Percentiles rank a stretch among this genome's conserved stretches.
Conservation (phyloP, 495 filamentous ascomycete species). For the Jackrogersella minutella region DNA sequence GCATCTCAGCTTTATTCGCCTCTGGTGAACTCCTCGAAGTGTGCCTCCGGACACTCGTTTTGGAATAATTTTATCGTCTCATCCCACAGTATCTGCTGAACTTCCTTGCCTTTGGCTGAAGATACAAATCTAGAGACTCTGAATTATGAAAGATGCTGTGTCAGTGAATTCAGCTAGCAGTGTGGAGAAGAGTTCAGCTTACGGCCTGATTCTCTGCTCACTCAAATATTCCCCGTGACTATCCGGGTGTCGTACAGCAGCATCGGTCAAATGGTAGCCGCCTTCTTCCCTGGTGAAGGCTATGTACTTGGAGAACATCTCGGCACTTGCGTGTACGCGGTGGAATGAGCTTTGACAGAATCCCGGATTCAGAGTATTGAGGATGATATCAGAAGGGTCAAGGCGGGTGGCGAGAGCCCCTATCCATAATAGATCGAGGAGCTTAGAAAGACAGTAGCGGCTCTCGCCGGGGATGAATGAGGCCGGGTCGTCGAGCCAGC, state of each 20-base stretch:
- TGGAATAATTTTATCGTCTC: conserved; percentile 50
- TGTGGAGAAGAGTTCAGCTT: not conserved
- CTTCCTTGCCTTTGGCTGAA: conserved; percentile 47
- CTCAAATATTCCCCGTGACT: conserved; percentile 39
- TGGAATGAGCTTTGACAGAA: conserved; percentile 54
- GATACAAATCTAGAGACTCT: conserved; percentile 43
- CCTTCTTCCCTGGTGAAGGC: conserved; percentile 28
- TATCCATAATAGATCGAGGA: conserved; percentile 58
- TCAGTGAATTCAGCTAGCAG: not conserved
- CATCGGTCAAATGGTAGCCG: conserved; percentile 35
- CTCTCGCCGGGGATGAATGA: conserved; percentile 46
- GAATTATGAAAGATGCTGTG: no score
- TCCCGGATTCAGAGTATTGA: conserved; percentile 63
- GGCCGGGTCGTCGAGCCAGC: conserved; percentile 53
- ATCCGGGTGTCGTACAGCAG: conserved; percentile 31
- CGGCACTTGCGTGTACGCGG: conserved; percentile 46
- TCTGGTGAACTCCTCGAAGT: conserved; percentile 30
- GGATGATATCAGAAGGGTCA: conserved; percentile 50
- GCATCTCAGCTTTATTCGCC: not conserved
- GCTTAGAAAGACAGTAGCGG: conserved; percentile 57
- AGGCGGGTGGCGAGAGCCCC: conserved; percentile 53
- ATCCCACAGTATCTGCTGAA: conserved; percentile 52
- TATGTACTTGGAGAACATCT: conserved; percentile 7
- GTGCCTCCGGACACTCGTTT: conserved; percentile 24
- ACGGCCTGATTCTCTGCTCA: conserved; percentile 38